Conservation (phyloP, 257 asterid species). For the Nemophila menziesii region DNA sequence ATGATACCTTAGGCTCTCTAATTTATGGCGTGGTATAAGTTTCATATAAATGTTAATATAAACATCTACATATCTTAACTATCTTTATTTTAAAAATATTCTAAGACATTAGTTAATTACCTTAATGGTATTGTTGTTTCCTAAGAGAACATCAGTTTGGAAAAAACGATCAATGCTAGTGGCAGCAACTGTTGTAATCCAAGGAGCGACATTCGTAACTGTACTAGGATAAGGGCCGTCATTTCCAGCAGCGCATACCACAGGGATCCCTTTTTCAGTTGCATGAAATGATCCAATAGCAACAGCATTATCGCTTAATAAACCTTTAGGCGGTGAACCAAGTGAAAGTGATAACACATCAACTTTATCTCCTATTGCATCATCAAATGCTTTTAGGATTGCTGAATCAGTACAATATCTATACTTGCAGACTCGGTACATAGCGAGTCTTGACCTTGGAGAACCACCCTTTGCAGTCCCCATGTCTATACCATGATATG, state of each 20-base stretch:
- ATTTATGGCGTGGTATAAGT: too few relatives aligned
- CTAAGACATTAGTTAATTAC: conserved; percentile 17
- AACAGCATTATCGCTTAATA: conserved; percentile 25
- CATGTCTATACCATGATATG: conserved; percentile 68
- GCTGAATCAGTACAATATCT: conserved; percentile 11
- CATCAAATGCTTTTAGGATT: not conserved
- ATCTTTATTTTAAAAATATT: not conserved
- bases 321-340: not conserved
- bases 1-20: too few relatives aligned
- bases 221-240: conserved; percentile 25
- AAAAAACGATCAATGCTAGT: conserved; percentile 38
- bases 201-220: conserved; percentile 48
- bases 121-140: conserved; percentile 24
- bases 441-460: conserved; percentile 81
- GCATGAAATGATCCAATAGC: conserved; percentile 69
- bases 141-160: conserved; percentile 31
- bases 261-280: conserved; percentile 34
- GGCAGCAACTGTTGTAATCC: conserved; percentile 65
- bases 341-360: not conserved
- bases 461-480: conserved; percentile 94
- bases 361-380: not conserved
- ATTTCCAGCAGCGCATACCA: conserved; percentile 51
- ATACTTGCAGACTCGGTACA: conserved; percentile 73
- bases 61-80: not conserved
- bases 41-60: too few relatives aligned